Conservation (phyloP, 345 rosid genomes). For the Linum tenue region DNA sequence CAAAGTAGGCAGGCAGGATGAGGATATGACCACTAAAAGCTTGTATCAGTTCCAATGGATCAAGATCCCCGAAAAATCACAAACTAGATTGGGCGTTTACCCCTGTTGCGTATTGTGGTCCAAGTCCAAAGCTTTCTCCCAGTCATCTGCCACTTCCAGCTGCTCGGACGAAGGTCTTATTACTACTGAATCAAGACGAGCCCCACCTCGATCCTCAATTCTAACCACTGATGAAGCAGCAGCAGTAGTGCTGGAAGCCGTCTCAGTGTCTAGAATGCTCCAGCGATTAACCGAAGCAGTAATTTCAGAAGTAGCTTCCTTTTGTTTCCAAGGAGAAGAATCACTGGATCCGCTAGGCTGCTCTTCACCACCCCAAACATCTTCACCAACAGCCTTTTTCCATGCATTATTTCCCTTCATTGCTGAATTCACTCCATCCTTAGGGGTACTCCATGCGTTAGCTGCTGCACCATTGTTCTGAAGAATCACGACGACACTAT, state of each 20-base stretch:
- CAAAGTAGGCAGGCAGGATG: no score
- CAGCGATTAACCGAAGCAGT: conserved; percentile 55
- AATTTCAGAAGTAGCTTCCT: conserved; percentile 32
- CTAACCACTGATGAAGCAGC: conserved; percentile 20
- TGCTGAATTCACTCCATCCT: conserved; percentile 17
- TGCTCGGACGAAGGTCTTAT: conserved; percentile 7
- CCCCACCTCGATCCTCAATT: conserved; percentile 17
- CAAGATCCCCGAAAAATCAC: no score
- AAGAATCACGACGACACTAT: conserved; percentile 49
- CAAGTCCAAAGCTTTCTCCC: conserved; percentile 81
- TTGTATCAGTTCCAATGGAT: no score
- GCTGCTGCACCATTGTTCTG: conserved; percentile 38
- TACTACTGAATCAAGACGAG: conserved; percentile 7
- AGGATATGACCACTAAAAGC: no score
- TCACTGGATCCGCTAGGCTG: conserved; percentile 29
- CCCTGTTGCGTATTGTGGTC: conserved; percentile 4
- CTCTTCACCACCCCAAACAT: conserved; percentile 57
- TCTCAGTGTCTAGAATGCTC: conserved; percentile 53
- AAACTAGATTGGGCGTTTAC: no score
- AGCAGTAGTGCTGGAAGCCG: conserved; percentile 15
- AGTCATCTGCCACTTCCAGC: conserved; percentile 61
- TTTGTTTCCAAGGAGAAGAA: conserved; percentile 39
- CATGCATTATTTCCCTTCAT: conserved; percentile 51
- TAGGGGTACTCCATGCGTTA: conserved; percentile 17
- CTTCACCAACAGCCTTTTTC: conserved; percentile 69